Evolutionary conservation across 495 filamentous ascomycete genomes (phyloP), one percentile per base, ranked within the genome.

Genomic region (Hyaloscypha finlandica): DNA sequence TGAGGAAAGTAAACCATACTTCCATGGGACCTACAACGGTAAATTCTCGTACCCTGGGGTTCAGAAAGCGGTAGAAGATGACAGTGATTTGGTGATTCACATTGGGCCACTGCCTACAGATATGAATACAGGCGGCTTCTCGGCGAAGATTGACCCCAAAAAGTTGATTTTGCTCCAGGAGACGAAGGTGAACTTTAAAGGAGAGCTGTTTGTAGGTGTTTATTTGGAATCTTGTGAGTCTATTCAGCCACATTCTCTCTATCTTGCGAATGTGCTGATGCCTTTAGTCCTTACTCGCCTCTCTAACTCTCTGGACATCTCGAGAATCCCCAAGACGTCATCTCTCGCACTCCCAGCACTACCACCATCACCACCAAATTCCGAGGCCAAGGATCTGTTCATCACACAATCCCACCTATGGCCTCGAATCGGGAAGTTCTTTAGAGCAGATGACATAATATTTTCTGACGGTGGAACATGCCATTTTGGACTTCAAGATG

Each of bases 31-130:
- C 9, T 78, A 79, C 56, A 30, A 25, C 32, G 79, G 79, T 4
- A 69, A 80, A 87, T 57, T 88, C 87, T 64, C 84, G 86, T 31
- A 83, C 86, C 6, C 80, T 84, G 25, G 81, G 85, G 20, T 71
- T 86, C 54, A 85, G 86, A 71, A 85, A 83, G 66, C 76, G 88
- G 37, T 79, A 11, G 42, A 48, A 48, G 67, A 76, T 37, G 39
- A 63, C 11, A 61, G 74, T 8, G 79, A 81, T 59, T 65, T 70
- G 12, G 63, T 79, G 12, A 63, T 81, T n/a, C 76, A 73, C 68
- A 65, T 79, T 19, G 78, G 78, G 3, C 73, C 73, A 37, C 71
- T 70, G 57, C 71, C 68, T 0, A 66, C 69, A 3, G 70, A 74
- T 42, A 71, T 71, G 39, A 77, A 77, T 62, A 75, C 75, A 52